Evolutionary conservation across 768 basidiomycete species (phyloP).

Genomic region (Gautieria morchelliformis): DNA sequence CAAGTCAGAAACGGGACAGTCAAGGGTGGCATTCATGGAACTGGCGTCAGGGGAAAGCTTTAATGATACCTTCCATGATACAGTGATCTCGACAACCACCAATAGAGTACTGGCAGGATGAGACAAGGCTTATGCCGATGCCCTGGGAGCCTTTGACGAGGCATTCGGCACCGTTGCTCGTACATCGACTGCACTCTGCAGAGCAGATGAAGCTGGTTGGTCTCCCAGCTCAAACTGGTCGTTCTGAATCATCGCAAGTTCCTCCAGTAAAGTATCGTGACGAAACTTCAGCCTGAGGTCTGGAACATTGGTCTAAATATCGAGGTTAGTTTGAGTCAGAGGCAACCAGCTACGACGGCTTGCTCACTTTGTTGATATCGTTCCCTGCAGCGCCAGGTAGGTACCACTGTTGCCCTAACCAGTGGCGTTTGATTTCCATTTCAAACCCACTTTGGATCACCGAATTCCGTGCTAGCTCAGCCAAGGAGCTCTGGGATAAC

Average conservation of each 20-base stretch:
- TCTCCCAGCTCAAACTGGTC: neutral
- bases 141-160: neutral
- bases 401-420: constrained; percentile 92
- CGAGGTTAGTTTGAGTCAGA: neutral
- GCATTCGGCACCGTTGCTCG: neutral
- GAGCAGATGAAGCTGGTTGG: neutral
- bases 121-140: neutral
- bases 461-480: constrained; percentile 96
- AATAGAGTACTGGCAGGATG: neutral
- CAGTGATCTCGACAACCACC: neutral
- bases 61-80: constrained; percentile 11
- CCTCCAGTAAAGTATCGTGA: constrained; percentile 81
- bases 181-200: neutral
- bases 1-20: constrained; percentile 36
- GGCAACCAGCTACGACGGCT: neutral
- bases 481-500: constrained; percentile 85
- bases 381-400: constrained; percentile 89
- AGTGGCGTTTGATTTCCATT: constrained; percentile 94
- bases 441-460: constrained; percentile 97
- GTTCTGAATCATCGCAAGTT: constrained; percentile 56
- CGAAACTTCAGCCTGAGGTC: constrained; percentile 84
- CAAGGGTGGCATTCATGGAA: constrained; percentile 54
- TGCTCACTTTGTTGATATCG: constrained; percentile 81
- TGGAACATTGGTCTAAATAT: constrained; percentile 86
- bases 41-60: constrained; percentile 42